Percentiles rank a stretch among this genome's conserved stretches.
Evolutionary conservation across 1,284 basidiomycete species (phyloP).

Genomic region (Austropuccinia psidii): DNA sequence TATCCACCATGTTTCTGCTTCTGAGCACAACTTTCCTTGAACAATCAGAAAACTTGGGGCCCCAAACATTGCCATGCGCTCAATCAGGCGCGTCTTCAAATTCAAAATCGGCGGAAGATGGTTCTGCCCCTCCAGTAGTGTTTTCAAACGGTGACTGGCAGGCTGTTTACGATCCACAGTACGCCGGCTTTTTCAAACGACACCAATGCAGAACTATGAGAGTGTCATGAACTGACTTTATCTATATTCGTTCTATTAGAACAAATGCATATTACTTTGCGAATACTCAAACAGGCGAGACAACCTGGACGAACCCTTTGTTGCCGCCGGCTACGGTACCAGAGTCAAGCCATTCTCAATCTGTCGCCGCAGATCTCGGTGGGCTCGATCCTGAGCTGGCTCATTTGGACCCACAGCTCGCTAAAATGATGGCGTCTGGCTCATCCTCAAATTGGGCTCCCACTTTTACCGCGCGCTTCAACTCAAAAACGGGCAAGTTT

Average conservation of each 20-base stretch:
- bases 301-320: slow-evolving; percentile 26
- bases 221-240: background rate
- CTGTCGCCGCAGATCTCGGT: background rate
- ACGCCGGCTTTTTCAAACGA: background rate
- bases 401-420: slow-evolving; percentile 1
- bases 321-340: background rate
- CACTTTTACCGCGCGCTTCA: slow-evolving; percentile 5
- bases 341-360: background rate
- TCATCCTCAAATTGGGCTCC: background rate
- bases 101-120: too few relatives aligned
- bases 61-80: too few relatives aligned
- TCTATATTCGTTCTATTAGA: background rate
- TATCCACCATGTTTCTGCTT: too few relatives aligned
- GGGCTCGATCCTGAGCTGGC: slow-evolving; percentile 32
- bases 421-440: background rate
- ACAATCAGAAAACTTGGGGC: too few relatives aligned
- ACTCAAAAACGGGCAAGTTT: slow-evolving; percentile 15
- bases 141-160: slow-evolving; percentile 30
- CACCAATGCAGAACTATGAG: background rate
- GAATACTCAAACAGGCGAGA: slow-evolving; percentile 19
- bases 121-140: too few relatives aligned
- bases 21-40: too few relatives aligned
- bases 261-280: slow-evolving; percentile 24
- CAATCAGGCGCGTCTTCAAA: too few relatives aligned
- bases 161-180: slow-evolving; percentile 26